Evolutionary conservation across 768 basidiomycete species (phyloP), one percentile per base, ranked within the genome.

Genomic region (Tylopilus sp.): DNA sequence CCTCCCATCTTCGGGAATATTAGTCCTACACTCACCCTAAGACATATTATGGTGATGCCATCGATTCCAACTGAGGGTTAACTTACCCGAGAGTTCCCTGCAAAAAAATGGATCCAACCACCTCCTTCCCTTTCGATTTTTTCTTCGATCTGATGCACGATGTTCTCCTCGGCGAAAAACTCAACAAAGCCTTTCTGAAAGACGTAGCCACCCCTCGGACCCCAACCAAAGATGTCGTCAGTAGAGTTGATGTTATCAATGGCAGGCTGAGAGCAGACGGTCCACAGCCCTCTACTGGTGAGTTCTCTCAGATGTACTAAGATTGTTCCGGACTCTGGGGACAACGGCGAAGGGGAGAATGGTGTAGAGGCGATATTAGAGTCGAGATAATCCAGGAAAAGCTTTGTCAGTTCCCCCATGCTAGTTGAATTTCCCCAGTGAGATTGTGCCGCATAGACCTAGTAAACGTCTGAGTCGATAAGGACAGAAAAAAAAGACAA

Each of bases 101-200:
- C 95, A 67, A 94, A 91, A 69, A 84, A 95, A 68, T 91, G 86
- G 38, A 98, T 83, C 79, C 76, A 83, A 10, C 84, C 84, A 43
- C 76, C 64, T 21, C 84, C 83, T 44, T 77, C 74, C 51, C 70
- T 76, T 46, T 73, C 67, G 6, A 87, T 77, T 62, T 74, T 81
- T 59, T 73, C 67, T 69, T 85, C 81, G n/a, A 94, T 78, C 48
- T 62, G 63, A 28, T 80, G 76, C 16, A 91, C 76, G 48, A 86
- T 81, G 29, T 72, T 68, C 58, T 71, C 62, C 54, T 83, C 83
- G 45, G 80, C 92, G 67, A 98, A 98, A 69, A 98, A 98, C 73
- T 99, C 97, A 10, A 98, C 92, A 64, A 98, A 99, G 14, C 87
- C 83, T 73, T 99, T 99, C 72, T 99, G 97, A 71, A 90, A 99